Evolutionary conservation across 495 filamentous ascomycete genomes (phyloP), one percentile per base, ranked within the genome.

Genomic region (Aspergillus avenaceus): DNA sequence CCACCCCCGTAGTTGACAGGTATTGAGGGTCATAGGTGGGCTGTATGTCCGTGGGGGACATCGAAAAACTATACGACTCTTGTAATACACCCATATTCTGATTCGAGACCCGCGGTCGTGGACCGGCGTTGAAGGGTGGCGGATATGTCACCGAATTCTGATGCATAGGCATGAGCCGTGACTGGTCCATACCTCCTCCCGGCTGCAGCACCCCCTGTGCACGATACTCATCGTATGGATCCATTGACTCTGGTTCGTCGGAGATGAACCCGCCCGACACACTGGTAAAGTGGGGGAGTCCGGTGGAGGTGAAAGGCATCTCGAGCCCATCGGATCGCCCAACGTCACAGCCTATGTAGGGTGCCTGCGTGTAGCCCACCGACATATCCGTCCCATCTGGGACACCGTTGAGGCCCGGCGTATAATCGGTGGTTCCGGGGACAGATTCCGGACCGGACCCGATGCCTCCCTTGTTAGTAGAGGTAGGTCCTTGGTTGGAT

Each of bases 121-220:
- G 63, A 27, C 63, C 54, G 18, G 67, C 45, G 47, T 70, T 69
- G 45, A 53, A 73, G 11, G 64, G 64, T n/a, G 65, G 67, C 41
- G 70, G 70, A 41, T 73, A 73, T 41, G 69, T 64, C 49, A 66
- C 62, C 14, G 67, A 67, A 46, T 55, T 62, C 50, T 64, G 63
- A 58, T 67, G 69, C 49, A 63, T 52, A 42, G 48, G 23, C 44
- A 52, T 53, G 42, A 53, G 37, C 50, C 42, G 52, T 23, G 45
- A 37, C 40, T 52, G 54, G 23, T 53, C 50, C 25, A 28, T 49
- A 5, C 26, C 16, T 13, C 40, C 41, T 47, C 48, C 59, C 40
- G 44, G 45, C 41, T 36, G 28, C 26, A 61, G 37, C 13, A 45
- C 56, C 49, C n/a, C 14, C 34, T 49, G 38, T 11, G 23, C 37